Evolutionary conservation across 345 rosid species (phyloP), one percentile per base, ranked within the genome.

Genomic region (Euphorbia peplus): DNA sequence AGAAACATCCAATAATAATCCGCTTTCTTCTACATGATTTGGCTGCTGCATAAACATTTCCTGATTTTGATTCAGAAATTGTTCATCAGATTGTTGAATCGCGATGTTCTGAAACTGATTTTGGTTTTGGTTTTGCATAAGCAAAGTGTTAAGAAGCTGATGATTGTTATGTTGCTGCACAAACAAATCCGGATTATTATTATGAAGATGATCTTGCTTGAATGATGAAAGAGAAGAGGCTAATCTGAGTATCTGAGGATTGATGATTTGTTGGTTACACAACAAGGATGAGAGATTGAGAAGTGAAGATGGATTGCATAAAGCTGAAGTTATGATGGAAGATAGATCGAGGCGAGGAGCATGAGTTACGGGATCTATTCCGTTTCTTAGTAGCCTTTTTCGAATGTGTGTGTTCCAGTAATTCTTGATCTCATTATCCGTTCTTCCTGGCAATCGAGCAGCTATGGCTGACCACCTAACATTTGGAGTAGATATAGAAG

Each of bases 391-490:
- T 14, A 95, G 95, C 81, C 95, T 83, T 75, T 90, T 95, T 21
- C 96, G 82, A 35, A 91, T 88, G 52, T 85, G 95, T 26, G 99
- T 95, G 83, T 95, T 91, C 99, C 99, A 95, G 66, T 84, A 87
- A 67, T 95, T 95, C 81, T 95, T 95, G 67, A 95, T 89, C 78
- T 95, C 97, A 39, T 95, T 95, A 66, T 95, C 99, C 0, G 97
- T 91, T 73, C 99, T 86, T 67, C 99, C 99, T 0, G 97, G 99
- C 77, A 95, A 80, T n/a, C 96, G 91, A 79, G 88, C 93, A 24
- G 97, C 99, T 79, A 95, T 95, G 4, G 95, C 97, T 1, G 97
- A 91, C 99, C 99, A 95, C 83, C 99, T 95, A 71, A 68, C 35
- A 47, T n/a, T n/a, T n/a, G n/a, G n/a, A 70, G 70, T 41, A n/a